Evolutionary conservation across 768 basidiomycete genomes (phyloP), one percentile per base, ranked within the genome.

Genomic region (Amanita subjunquillea): DNA sequence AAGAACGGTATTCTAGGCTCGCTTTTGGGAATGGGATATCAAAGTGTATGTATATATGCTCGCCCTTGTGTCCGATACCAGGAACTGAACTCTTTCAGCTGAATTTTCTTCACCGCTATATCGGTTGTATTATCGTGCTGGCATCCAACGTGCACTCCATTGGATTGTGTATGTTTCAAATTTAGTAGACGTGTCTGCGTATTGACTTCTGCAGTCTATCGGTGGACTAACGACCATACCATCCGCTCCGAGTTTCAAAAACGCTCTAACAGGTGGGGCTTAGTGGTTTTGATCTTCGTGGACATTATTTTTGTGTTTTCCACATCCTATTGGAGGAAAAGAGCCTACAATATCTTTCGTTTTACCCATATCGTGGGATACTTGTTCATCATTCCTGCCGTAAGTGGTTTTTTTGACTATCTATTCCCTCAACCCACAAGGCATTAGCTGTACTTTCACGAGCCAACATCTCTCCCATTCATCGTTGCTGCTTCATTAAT

Each of bases 101-200:
- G 49, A 89, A 89, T 65, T 87, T 74, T 64, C 63, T 90, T 9
- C 88, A 91, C 64, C 80, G 89, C 20, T 83, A 80, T 62, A 67
- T 75, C 3, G 88, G 85, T 9, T 68, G 74, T 22, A 63, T 84
- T 46, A 62, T 84, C 23, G 73, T 85, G 22, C 57, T 86, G 25
- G 76, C 76, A 22, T 71, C 72, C 4, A 79, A 85, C 53, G 62
- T 85, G 20, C 85, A 87, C 60, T 66, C 74, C 2, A 50, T 84
- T n/a, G 75, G 78, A 17, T 82, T 73, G 55, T 67, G 85, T 80
- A 62, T 52, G 76, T 74, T 4, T 34, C n/a, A 25, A 5, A 44
- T 30, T 17, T 25, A 45, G 12, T 10, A 17, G 53, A 22, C 7
- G 13, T 29, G 6, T 30, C 51, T 5, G 39, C 32, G 17, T 53